Conservation (phyloP, 768 basidiomycete species). For the Cubamyces sp. region DNA sequence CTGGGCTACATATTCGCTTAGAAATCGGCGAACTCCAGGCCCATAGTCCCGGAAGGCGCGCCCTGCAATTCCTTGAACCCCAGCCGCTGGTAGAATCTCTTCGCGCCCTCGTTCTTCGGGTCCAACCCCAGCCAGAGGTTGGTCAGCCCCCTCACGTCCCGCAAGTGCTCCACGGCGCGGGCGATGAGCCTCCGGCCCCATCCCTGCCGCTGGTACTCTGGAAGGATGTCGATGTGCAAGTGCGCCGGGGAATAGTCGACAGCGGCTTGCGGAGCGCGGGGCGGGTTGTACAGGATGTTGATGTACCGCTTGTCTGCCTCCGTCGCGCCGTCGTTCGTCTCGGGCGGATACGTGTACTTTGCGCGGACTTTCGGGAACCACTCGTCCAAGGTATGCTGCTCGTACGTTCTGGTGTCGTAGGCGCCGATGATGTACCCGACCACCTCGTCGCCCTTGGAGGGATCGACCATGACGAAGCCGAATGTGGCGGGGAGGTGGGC, state of each 20-base stretch:
- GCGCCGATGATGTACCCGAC: constrained; percentile 78
- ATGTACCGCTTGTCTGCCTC: constrained; percentile 47
- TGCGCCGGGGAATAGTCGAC: constrained; percentile 73
- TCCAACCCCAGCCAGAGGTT: constrained; percentile 74
- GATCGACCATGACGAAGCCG: constrained; percentile 70
- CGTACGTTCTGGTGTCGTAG: constrained; percentile 67
- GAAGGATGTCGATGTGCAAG: constrained; percentile 74
- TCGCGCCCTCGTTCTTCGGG: constrained; percentile 61
- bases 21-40: constrained; percentile 51
- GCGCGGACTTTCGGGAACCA: constrained; percentile 72
- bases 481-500: constrained; percentile 65
- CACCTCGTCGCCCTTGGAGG: constrained; percentile 40
- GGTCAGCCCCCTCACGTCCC: constrained; percentile 44
- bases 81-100: constrained; percentile 61
- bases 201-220: constrained; percentile 66
- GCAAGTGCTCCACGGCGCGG: constrained; percentile 55
- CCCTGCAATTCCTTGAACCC: constrained; percentile 65
- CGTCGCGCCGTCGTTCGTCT: constrained; percentile 26
- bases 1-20: constrained; percentile 6
- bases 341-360: constrained; percentile 48
- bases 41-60: constrained; percentile 53
- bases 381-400: constrained; percentile 51
- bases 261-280: constrained; percentile 52
- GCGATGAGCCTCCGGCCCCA: constrained; percentile 71
- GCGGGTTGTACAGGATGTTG: constrained; percentile 39